Evolutionary conservation across 805 yeast genomes (phyloP), one percentile per base, ranked within the genome.

Genomic region (Candida easanensis): DNA sequence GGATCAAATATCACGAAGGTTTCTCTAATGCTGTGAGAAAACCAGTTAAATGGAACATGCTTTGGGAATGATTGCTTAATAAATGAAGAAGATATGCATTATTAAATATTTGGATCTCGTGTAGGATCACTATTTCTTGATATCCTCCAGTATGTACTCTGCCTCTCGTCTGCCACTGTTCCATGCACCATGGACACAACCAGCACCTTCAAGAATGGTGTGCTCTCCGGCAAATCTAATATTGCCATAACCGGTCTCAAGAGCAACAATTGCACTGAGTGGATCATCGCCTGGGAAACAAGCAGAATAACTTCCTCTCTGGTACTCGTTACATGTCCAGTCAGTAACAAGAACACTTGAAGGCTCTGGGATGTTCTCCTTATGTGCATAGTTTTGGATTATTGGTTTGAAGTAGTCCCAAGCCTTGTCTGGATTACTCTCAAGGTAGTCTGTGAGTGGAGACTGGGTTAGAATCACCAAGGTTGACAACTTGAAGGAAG

Each of bases 1-100:
- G 97, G 97, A 86, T 89, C n/a, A 88, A 84, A 57, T 88, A 82
- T 58, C 85, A 84, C 50, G 97, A 89, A 64, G 97, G 97, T 0
- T 89, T 84, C 57, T 85, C 95, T 5, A 84, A 88, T 61, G 97
- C 97, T 0, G 97, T 89, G 2, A 67, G 95, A 26, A 88, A 87
- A 56, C 85, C 82, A 41, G 79, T 89, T 19, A 77, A 82, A 17
- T 90, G 96, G 96, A 61, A 66, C 7, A 82, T 77, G 42, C 62
- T 89, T 19, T 86, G 87, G 82, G 50, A 44, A 19, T 44, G 30
- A 36, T 9, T n/a, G 18, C 5, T 1, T 16, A 34, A 41, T 27
- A 20, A 22, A 30, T 31, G 13, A n/a, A 27, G 6, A 14, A n/a
- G 31, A 13, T 27, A n/a, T 11, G 49, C 14, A 17, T 46, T 38